These are phyloP conservation scores for Diplodia sapinea DNA, from an alignment of 2,329 filamentous ascomycete genomes.

Conservation along the genomic window DNA sequence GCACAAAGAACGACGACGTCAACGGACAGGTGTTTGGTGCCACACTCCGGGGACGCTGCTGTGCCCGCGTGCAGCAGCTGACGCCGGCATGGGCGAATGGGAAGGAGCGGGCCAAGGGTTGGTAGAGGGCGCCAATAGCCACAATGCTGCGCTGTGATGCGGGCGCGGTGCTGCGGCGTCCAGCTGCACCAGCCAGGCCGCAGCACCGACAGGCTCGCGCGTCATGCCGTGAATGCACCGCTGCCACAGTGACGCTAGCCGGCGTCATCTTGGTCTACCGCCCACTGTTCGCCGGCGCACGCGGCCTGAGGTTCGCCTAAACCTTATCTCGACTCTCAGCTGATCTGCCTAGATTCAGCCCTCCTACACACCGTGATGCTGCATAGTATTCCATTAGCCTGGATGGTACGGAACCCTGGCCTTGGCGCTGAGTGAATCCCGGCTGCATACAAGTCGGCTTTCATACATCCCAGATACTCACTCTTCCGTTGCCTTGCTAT, in stretches of 20 bases:
- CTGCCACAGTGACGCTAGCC: background rate
- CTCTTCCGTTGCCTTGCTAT: background rate
- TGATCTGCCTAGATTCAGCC: slow-evolving; percentile 20
- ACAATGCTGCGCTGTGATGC: slow-evolving; percentile 16
- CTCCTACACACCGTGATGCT: background rate
- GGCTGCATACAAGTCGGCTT: background rate
- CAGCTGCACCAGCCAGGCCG: background rate
- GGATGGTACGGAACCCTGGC: background rate
- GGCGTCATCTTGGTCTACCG: slow-evolving; percentile 8
- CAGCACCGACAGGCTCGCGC: slow-evolving; percentile 7
- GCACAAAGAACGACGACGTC: slow-evolving; percentile 24
- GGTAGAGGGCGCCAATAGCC: background rate
- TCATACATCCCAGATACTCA: background rate
- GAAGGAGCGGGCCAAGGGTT: background rate
- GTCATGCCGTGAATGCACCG: background rate
- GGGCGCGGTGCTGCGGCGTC: slow-evolving; percentile 15
- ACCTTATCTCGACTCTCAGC: slow-evolving; percentile 27
- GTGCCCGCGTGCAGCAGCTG: slow-evolving; percentile 21
- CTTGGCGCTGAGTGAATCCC: background rate
- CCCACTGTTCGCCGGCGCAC: slow-evolving; percentile 2
- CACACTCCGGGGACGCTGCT: background rate
- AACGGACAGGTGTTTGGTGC: slow-evolving; percentile 8
- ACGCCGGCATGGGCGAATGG: slow-evolving; percentile 6
- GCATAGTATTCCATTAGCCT: background rate
- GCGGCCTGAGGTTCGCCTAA: background rate